These are phyloP conservation scores for Claviceps monticola DNA, from an alignment of 2,329 filamentous ascomycete species.

Conservation along the genomic window DNA sequence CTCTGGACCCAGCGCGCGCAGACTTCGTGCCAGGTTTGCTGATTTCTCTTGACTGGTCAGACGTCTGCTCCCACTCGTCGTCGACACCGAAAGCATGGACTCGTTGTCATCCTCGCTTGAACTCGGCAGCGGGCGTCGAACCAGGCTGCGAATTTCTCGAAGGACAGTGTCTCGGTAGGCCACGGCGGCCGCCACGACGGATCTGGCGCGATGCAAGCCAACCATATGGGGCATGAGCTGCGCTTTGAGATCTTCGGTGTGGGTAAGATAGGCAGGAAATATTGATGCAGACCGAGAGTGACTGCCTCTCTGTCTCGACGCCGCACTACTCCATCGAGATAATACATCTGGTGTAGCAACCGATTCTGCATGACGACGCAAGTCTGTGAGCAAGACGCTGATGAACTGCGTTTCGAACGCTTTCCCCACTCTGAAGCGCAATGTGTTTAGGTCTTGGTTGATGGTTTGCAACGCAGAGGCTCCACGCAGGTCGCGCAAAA, in stretches of 20 bases:
- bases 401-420: slow-evolving; percentile 75
- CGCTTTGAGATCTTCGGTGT: slow-evolving; percentile 55
- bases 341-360: slow-evolving; percentile 62
- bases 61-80: slow-evolving; percentile 51
- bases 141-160: slow-evolving; percentile 73
- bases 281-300: slow-evolving; percentile 53
- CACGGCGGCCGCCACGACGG: slow-evolving; percentile 68
- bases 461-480: slow-evolving; percentile 72
- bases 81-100: slow-evolving; percentile 76
- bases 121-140: slow-evolving; percentile 74
- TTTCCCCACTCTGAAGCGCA: slow-evolving; percentile 73
- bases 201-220: slow-evolving; percentile 68
- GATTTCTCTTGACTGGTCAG: slow-evolving; percentile 80
- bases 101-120: slow-evolving; percentile 90
- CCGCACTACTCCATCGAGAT: slow-evolving; percentile 70
- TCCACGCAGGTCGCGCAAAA: slow-evolving; percentile 55
- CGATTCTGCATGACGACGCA: slow-evolving; percentile 64
- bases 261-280: slow-evolving; percentile 66
- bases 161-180: slow-evolving; percentile 73
- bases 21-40: slow-evolving; percentile 70
- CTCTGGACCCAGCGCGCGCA: slow-evolving; percentile 67
- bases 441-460: slow-evolving; percentile 57
- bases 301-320: slow-evolving; percentile 54
- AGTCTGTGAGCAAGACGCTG: slow-evolving; percentile 61
- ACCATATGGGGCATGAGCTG: slow-evolving; percentile 57